Base-by-base conservation (phyloP, 2,329 filamentous ascomycete species). In the Pestalotiopsis fici region DNA sequence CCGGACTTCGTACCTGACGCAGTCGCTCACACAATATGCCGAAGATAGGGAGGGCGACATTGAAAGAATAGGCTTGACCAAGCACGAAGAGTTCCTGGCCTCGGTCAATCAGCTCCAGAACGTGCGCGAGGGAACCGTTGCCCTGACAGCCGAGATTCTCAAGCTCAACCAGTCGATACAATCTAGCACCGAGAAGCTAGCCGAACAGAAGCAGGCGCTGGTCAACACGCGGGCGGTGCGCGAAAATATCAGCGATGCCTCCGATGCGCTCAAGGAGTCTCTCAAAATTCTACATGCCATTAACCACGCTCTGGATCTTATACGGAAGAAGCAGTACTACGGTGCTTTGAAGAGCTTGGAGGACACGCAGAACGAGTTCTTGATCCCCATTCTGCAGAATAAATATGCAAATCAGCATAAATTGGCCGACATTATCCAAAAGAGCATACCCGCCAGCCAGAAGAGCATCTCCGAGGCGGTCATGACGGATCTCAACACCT, bases 401-500 rank as follows among this genome's bases (percentile, higher is more conserved):
- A 95, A 95, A 76, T 96, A 97, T 72, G 93, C 97, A 9, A 97
- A 93, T 1, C 94, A 98, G 71, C 97, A 98, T 80, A 95, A 95
- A 75, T 91, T 99, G 71, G 96, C 96, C 37, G 94, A 97, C 76
- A 89, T 97, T 83, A 98, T 99, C 71, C 95, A 98, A 78, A 94
- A 94, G 73, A 98, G 95, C 0, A 95, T 98, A 37, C 96, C 96
- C 1, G 90, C 93, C 3, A 98, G 94, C 1, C 94, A 97, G 75
- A 94, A 93, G 75, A 90, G 93, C 63, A 98, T 99, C 66, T 95
- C 95, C 3, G 95, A 98, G 80, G 94, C 95, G 15, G 96, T 99
- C 72, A 98, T 98, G 94, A 92, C 89, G 2, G 96, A 99, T 79
- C 82, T 99, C 66, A 98, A 98, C 76, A 98, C 94, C 0, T 99